Conservation (phyloP, 2,329 filamentous ascomycete genomes). For the Trichophyton benhamiae region DNA sequence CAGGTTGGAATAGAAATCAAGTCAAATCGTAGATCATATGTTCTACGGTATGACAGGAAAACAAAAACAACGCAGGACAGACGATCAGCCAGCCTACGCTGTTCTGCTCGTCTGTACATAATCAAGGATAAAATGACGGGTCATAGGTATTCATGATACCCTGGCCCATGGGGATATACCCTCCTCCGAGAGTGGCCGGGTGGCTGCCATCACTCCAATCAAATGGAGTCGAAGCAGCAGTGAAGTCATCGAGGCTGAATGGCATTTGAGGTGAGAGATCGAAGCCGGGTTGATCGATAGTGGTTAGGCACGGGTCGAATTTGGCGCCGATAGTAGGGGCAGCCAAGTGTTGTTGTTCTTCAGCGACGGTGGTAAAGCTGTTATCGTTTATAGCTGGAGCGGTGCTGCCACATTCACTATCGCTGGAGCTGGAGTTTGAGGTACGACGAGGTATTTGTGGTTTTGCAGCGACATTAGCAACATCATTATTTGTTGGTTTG, state of each 20-base stretch:
- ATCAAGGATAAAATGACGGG: slow-evolving; percentile 19
- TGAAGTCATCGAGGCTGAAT: slow-evolving; percentile 15
- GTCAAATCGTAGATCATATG: slow-evolving; percentile 13
- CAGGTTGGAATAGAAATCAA: slow-evolving; percentile 17
- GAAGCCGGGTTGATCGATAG: background rate
- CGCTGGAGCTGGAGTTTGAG: slow-evolving; percentile 11
- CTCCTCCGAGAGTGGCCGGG: slow-evolving; percentile 11
- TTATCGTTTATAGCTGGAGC: background rate
- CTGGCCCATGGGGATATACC: slow-evolving; percentile 21
- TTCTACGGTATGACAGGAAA: slow-evolving; percentile 24
- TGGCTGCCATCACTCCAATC: slow-evolving; percentile 6
- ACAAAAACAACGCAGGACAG: slow-evolving; percentile 23
- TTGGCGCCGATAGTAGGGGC: background rate
- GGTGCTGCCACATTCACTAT: slow-evolving; percentile 5
- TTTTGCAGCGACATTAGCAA: background rate
- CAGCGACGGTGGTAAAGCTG: background rate
- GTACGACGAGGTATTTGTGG: slow-evolving; percentile 4
- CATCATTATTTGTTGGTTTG: slow-evolving; percentile 15
- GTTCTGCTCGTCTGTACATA: slow-evolving; percentile 19
- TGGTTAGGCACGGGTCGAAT: slow-evolving; percentile 5
- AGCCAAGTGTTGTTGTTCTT: background rate
- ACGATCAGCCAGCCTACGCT: slow-evolving; percentile 25
- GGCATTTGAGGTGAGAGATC: slow-evolving; percentile 7
- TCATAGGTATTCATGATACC: slow-evolving; percentile 23
- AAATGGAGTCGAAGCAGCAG: slow-evolving; percentile 8